A percentile compares a stretch with the other conserved stretches of the same genome.
Conservation (phyloP, 2,329 filamentous ascomycete species). For the Pleomassaria siparia region DNA sequence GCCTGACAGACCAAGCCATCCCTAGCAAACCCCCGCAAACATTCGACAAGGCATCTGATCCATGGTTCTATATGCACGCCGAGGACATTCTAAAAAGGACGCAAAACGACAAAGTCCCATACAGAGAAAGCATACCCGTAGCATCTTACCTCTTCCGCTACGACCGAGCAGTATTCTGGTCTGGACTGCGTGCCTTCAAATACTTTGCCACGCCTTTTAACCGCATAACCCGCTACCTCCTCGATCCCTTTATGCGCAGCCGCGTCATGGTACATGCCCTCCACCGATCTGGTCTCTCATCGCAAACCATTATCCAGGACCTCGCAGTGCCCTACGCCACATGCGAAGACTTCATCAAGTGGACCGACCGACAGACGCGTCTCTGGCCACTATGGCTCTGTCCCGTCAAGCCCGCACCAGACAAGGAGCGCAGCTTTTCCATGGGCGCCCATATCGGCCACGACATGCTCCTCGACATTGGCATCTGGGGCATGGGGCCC, state of each 20-base stretch:
- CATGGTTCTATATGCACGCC: constrained; percentile 75
- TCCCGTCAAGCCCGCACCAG: constrained; percentile 44
- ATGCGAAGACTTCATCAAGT: constrained; percentile 56
- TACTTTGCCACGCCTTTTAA: constrained; percentile 66
- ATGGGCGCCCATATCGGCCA: constrained; percentile 31
- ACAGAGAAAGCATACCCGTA: constrained; percentile 49
- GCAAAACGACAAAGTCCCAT: constrained; percentile 7
- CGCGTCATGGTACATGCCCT: constrained; percentile 64
- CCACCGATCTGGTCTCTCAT: constrained; percentile 58
- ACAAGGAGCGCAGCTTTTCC: constrained; percentile 30
- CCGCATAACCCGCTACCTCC: constrained; percentile 57
- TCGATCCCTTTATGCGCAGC: constrained; percentile 64
- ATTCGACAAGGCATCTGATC: constrained; percentile 63
- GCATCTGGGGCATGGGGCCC: constrained; percentile 62
- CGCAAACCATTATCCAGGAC: constrained; percentile 64
- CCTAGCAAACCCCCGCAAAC: constrained; percentile 28
- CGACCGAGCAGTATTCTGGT: constrained; percentile 68
- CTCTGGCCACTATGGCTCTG: constrained; percentile 64
- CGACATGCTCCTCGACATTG: constrained; percentile 46
- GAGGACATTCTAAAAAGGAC: constrained; percentile 33
- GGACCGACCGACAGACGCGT: constrained; percentile 50
- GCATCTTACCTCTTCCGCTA: constrained; percentile 62
- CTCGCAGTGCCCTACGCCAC: constrained; percentile 59
- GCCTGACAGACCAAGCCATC: constrained; percentile 53
- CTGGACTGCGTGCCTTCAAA: constrained; percentile 60